Conservation (phyloP, 1,139 yeast genomes). For the Yamadazyma mexicana region DNA sequence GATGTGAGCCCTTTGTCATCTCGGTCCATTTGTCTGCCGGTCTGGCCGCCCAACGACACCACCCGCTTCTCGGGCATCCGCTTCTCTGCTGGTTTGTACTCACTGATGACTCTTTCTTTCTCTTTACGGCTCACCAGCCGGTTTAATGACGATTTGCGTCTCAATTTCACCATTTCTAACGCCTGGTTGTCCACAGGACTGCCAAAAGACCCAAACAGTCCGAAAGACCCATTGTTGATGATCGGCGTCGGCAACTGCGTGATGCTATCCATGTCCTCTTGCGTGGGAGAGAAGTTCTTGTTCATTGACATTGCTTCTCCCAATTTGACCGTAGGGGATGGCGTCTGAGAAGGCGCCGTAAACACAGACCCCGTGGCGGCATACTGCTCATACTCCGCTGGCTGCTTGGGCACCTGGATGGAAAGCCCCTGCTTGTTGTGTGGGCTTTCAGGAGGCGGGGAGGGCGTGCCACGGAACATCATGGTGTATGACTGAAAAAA, state of each 20-base stretch:
- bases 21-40: neutral
- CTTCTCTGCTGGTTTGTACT: slow-evolving; percentile 42
- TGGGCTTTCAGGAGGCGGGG: slow-evolving; percentile 6
- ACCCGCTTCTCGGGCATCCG: slow-evolving; percentile 4
- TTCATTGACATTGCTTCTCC: slow-evolving; percentile 1
- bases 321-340: slow-evolving; percentile 1
- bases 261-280: slow-evolving; percentile 38
- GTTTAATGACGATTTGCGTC: slow-evolving; percentile 4
- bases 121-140: neutral
- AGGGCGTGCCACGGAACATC: slow-evolving; percentile 6
- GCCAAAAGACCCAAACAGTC: slow-evolving; percentile 7
- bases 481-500: too few relatives aligned
- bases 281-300: slow-evolving; percentile 3
- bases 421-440: neutral
- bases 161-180: slow-evolving; percentile 6
- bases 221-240: slow-evolving; percentile 42
- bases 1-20: slow-evolving; percentile 1
- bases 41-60: neutral
- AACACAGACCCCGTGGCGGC: neutral
- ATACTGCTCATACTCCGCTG: neutral
- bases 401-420: neutral
- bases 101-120: slow-evolving; percentile 30
- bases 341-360: neutral
- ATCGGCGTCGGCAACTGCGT: slow-evolving; percentile 60
- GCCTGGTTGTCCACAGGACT: slow-evolving; percentile 8